Percentiles rank a stretch among this genome's conserved stretches.
These are phyloP conservation scores for Termitomyces sp. DNA, from an alignment of 768 basidiomycete genomes.

Conservation along the genomic window DNA sequence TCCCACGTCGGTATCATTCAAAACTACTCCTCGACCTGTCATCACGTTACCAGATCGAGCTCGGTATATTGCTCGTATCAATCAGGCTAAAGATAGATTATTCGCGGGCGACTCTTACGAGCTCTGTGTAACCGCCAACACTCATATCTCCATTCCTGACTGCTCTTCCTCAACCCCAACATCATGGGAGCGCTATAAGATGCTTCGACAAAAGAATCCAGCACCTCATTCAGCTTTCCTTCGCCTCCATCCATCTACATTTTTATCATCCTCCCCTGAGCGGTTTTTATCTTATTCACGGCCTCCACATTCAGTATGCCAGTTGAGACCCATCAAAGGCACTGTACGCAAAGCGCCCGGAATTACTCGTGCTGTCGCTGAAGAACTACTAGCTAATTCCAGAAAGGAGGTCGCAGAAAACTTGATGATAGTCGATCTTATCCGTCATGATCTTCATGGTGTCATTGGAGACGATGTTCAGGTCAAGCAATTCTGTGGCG, in stretches of 20 bases:
- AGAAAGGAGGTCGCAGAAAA: slow-evolving; percentile 95
- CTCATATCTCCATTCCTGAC: slow-evolving; percentile 49
- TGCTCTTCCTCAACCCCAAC: slow-evolving; percentile 29
- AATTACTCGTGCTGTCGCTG: slow-evolving; percentile 63
- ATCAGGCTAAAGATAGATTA: slow-evolving; percentile 67
- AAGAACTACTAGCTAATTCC: slow-evolving; percentile 58
- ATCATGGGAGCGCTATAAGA: slow-evolving; percentile 75
- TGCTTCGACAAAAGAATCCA: slow-evolving; percentile 72
- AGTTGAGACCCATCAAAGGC: slow-evolving; percentile 94
- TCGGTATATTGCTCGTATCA: slow-evolving; percentile 66
- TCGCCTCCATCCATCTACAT: slow-evolving; percentile 69
- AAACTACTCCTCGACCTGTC: slow-evolving; percentile 10
- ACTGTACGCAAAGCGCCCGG: slow-evolving; percentile 72
- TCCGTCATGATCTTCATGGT: slow-evolving; percentile 86
- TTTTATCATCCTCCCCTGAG: slow-evolving; percentile 89
- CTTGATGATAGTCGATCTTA: slow-evolving; percentile 97
- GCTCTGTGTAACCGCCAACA: slow-evolving; percentile 81
- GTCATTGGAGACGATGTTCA: slow-evolving; percentile 79
- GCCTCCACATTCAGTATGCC: slow-evolving; percentile 59
- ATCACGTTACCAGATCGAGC: slow-evolving; percentile 55
- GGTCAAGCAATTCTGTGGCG: slow-evolving; percentile 79
- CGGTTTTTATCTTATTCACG: slow-evolving; percentile 83
- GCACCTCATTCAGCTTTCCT: slow-evolving; percentile 86
- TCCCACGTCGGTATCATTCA: slow-evolving; percentile 1
- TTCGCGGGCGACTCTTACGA: slow-evolving; percentile 90